Base-by-base conservation (phyloP, 176 grass and related monocot genomes). In the Carex scoparia region DNA sequence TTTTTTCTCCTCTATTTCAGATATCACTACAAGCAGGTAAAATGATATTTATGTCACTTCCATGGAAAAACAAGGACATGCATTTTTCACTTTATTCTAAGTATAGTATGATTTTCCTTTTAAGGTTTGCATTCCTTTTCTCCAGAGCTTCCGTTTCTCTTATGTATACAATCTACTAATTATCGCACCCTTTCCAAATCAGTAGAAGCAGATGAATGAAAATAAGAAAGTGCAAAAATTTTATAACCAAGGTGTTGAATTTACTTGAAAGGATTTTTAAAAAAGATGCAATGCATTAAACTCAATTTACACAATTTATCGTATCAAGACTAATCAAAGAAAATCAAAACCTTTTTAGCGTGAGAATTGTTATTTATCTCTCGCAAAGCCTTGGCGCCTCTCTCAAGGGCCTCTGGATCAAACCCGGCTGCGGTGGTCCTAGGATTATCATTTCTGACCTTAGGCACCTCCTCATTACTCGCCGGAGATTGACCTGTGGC, bases 361-460 rank as follows among this genome's bases (percentile, higher is more conserved):
- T 92, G 67, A 60, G 42, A 18, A 10, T 66, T 84, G 1, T 28
- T 82, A 0, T 79, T 74, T n/a, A 95, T 87, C 78, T 92, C 31
- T 13, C 35, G 23, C 35, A 98, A 69, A 73, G 88, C 69, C 35
- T 67, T 75, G 46, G 65, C 93, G 6, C 81, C 95, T 19, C 76
- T 76, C 83, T 94, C 93, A 33, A 98, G 88, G 8, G 93, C 74
- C 10, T 61, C 88, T 10, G 95, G 93, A 69, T 95, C 91, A 86
- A 98, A 95, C 23, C 95, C 93, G 4, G 89, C 54, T 13, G 93
- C 89, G 1, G 85, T 87, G 15, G 91, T 98, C 63, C 95, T 87
- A 12, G 95, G 88, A 28, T 98, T 86, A 60, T 98, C 80, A 42
- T 90, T 95, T 75, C 93, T 86, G 16, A 86, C 83, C 87, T 15